A percentile compares a stretch with the other conserved stretches of the same genome.
Evolutionary conservation across 139 green algal species (phyloP).

Genomic region (Dunaliella primolecta): DNA sequence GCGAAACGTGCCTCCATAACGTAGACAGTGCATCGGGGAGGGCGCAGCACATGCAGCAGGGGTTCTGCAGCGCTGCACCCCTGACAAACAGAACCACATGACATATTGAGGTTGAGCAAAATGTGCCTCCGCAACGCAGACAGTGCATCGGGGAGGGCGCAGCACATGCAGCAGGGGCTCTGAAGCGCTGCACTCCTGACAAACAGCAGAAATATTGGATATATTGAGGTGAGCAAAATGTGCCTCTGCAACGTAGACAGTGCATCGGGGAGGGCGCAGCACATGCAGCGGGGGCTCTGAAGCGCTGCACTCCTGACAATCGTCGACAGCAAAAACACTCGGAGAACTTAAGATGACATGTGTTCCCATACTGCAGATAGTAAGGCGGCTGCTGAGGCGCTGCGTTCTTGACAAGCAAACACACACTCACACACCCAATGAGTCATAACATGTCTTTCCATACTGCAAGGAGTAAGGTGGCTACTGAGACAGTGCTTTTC

Average conservation of each 20-base stretch:
- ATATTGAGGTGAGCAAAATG: neutral
- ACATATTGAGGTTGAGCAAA: too few species aligned
- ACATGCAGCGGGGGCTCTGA: conserved; percentile 7
- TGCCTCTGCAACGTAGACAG: too few species aligned
- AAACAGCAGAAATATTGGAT: neutral
- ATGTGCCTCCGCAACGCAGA: too few species aligned
- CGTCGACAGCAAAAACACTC: too few species aligned
- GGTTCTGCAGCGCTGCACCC: conserved; percentile 5
- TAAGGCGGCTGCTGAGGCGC: too few species aligned
- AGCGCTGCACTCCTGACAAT: conserved; percentile 1
- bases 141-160: conserved; percentile 19
- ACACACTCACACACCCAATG: neutral
- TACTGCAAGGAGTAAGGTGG: neutral
- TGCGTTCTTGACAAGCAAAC: neutral
- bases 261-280: conserved; percentile 18
- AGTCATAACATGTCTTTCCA: neutral
- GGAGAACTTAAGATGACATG: too few species aligned
- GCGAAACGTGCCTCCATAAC: too few species aligned
- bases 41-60: conserved; percentile 11
- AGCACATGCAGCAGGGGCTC: conserved; percentile 12
- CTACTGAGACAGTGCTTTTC: too few species aligned
- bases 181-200: neutral
- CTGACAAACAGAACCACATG: too few species aligned
- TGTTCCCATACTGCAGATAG: too few species aligned
- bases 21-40: conserved; percentile 18